Evolutionary conservation across 176 grass and related monocot genomes (phyloP), one percentile per base, ranked within the genome.

Genomic region (Coix lacrymajobi): DNA sequence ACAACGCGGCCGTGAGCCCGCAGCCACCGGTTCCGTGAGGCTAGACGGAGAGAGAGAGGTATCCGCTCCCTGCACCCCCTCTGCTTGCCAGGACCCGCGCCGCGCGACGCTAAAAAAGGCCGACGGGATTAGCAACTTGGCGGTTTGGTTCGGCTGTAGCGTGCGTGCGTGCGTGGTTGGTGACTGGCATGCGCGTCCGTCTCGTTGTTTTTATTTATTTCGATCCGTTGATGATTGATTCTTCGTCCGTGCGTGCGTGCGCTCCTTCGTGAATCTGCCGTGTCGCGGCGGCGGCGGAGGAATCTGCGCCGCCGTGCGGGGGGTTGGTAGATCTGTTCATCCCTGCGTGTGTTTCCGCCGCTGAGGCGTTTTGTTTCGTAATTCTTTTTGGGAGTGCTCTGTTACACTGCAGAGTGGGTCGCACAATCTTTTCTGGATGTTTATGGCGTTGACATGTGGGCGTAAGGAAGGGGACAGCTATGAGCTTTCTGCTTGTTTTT

Each of bases 321-420:
- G 36, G 83, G 54, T 83, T 40, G 84, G 67, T 90, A 90, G 88
- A 90, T 90, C 88, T 90, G 84, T 83, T 90, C 84, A 62, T 85
- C 76, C 8, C 57, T 36, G 33, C 36, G 26, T 45, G 34, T 51
- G 74, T 79, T 60, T 34, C 20, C 26, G 70, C 68, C 43, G 33
- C 68, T 38, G 76, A 19, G 37, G 36, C 32, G 61, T 36, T 36
- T 17, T 63, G 34, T 54, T 74, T 34, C n/a, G 36, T 22, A 25
- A 31, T 78, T 71, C 30, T 43, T 65, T 60, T 45, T 26, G 20
- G 31, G 57, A 43, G 66, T 37, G 44, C 75, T 75, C 70, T 89
- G 87, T 81, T 81, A 34, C 66, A 70, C 61, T 19, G 63, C 69
- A 10, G 72, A 62, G 44, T 66, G 78, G 65, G 61, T 6, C 71